phyloP scores from a whole-genome alignment of 352 stramenopile genomes.

The Phytophthora lateralis region DNA sequence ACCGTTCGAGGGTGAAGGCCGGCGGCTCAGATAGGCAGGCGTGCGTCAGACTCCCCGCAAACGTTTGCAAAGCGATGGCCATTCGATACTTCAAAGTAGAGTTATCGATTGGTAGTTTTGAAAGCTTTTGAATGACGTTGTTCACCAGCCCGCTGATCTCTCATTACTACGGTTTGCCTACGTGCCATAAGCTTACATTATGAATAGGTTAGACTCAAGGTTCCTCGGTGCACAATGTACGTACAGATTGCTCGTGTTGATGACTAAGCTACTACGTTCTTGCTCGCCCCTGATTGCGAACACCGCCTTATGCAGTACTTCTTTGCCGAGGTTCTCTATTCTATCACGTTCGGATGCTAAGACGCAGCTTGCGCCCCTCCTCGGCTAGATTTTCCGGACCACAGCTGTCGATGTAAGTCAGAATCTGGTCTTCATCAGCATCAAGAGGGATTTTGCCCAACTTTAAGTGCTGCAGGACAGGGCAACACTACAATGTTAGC shows the following conservation, averaged over 20 bases:
- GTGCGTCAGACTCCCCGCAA: neutral
- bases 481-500: neutral
- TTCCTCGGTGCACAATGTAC: too few species aligned
- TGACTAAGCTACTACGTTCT: constrained; percentile 1
- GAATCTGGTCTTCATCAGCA: constrained; percentile 60
- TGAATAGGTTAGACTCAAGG: too few species aligned
- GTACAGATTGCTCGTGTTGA: neutral
- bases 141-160: neutral
- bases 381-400: constrained; percentile 58
- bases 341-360: constrained; percentile 53
- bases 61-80: constrained; percentile 1
- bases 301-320: constrained; percentile 12
- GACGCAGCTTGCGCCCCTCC: constrained; percentile 66
- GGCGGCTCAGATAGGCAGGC: constrained; percentile 51
- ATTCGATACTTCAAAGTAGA: constrained; percentile 2
- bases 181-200: too few species aligned
- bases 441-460: constrained; percentile 57
- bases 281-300: neutral
- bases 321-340: constrained; percentile 3
- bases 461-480: constrained; percentile 59
- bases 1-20: constrained; percentile 74
- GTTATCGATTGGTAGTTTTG: constrained; percentile 5
- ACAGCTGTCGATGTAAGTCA: constrained; percentile 60
- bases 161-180: too few species aligned
- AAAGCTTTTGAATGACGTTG: constrained; percentile 4